These are phyloP conservation scores for Crithidia bombi DNA, from an alignment of 208 protist species.

Conservation along the genomic window DNA sequence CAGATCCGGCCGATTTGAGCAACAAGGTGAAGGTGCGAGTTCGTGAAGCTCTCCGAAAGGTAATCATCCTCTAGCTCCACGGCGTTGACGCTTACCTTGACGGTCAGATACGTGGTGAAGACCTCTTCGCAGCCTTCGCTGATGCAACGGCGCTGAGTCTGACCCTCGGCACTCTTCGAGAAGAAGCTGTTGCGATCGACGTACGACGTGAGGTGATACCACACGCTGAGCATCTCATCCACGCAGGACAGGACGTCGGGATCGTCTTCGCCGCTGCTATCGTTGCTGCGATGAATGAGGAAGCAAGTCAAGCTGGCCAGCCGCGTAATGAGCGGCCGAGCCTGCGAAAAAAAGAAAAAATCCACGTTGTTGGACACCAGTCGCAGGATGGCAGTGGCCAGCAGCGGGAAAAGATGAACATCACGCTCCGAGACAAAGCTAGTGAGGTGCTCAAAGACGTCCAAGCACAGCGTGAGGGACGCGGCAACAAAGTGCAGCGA, in stretches of 20 bases:
- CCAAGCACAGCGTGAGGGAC: constrained; percentile 39
- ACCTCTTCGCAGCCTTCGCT: constrained; percentile 35
- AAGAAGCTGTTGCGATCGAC: constrained; percentile 44
- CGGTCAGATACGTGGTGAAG: constrained; percentile 38
- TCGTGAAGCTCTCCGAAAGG: constrained; percentile 65
- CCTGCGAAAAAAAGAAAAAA: constrained; percentile 30
- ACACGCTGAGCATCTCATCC: constrained; percentile 68
- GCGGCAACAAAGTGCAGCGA: constrained; percentile 32
- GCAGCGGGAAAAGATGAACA: constrained; percentile 39
- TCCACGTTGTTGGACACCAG: constrained; percentile 53
- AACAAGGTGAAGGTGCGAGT: constrained; percentile 71
- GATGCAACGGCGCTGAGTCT: constrained; percentile 18
- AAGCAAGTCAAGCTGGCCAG: constrained; percentile 34
- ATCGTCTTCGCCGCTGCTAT: constrained; percentile 40
- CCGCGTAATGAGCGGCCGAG: constrained; percentile 25
- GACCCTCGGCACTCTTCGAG: not conserved
- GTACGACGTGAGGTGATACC: constrained; percentile 42
- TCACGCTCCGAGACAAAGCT: constrained; percentile 11
- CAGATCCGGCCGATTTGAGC: constrained; percentile 66
- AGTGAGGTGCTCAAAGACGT: constrained; percentile 38
- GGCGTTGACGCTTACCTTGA: constrained; percentile 25
- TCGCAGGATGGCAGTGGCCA: constrained; percentile 41
- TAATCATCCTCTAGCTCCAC: constrained; percentile 58
- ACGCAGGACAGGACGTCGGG: constrained; percentile 71
- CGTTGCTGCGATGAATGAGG: constrained; percentile 45